These are phyloP conservation scores for Aspergillus ustus DNA, from an alignment of 2,329 filamentous ascomycete species.

Conservation along the genomic window DNA sequence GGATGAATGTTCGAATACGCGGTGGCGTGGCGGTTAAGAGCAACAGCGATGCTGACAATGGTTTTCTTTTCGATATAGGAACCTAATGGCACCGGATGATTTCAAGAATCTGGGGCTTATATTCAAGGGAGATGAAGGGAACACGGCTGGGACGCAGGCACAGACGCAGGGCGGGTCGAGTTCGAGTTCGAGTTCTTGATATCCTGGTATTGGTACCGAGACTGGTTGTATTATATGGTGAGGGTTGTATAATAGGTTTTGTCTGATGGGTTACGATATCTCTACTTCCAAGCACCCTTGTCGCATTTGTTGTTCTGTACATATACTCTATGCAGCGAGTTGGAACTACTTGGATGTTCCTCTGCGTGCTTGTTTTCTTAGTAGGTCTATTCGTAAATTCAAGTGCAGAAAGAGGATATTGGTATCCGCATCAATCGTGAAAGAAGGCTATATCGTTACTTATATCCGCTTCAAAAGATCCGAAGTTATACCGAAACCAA, in stretches of 20 bases:
- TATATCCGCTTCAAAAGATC: background rate
- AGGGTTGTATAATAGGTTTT: constrained; percentile 1
- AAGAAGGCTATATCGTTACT: background rate
- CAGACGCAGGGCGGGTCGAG: background rate
- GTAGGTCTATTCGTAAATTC: background rate
- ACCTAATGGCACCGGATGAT: constrained; percentile 94
- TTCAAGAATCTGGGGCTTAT: constrained; percentile 90
- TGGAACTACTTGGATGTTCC: background rate
- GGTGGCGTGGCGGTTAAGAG: too few relatives aligned
- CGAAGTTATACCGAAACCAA: background rate
- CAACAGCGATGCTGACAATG: background rate
- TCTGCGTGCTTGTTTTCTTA: background rate
- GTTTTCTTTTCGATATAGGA: constrained; percentile 58
- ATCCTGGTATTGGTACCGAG: background rate
- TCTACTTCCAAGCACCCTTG: constrained; percentile 3
- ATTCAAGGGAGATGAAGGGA: constrained; percentile 48
- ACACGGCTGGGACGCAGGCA: background rate
- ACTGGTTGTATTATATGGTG: background rate
- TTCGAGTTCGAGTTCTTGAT: background rate
- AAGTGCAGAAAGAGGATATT: background rate
- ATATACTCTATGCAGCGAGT: background rate
- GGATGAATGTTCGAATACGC: too few relatives aligned
- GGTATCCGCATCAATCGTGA: background rate
- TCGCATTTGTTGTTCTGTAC: background rate
- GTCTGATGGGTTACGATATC: constrained; percentile 18